Base-by-base conservation (phyloP, 768 basidiomycete species). In the Stropharia rugosoannulata region DNA sequence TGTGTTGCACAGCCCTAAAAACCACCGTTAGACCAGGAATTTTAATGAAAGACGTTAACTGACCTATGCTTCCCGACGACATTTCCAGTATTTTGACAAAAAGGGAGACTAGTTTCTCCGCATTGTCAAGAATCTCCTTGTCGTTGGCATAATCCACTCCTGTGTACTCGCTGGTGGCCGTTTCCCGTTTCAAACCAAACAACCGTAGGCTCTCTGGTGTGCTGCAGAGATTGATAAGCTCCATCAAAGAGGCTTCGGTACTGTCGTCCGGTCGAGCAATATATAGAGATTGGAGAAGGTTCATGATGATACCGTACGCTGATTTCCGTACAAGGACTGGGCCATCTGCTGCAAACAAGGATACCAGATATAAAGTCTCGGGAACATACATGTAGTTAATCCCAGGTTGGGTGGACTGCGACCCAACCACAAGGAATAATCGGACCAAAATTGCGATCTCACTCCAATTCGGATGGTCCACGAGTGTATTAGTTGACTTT, bases 381-480 rank as follows among this genome's bases (percentile, higher is more conserved):
- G 95, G 89, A 4, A 94, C 80, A 65, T 86, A 94, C 25, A 95
- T 75, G 61, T 92, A 89, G 49, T 82, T 84, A 58, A 87, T 84
- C 11, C 79, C 77, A 2, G 82, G 74, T 32, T 86, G 80, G 45
- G 80, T 81, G 0, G 84, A 79, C 45, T 86, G 83, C 58, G 90
- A 86, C 49, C 86, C 82, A 16, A 90, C 83, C 9, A 87, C 79
- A 10, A 91, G 79, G 40, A 82, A 77, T n/a, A 96, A 79, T 4
- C 93, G 86, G 38, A 89, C 77, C 37, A 95, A 75, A 1, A 87
- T 87, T 0, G 90, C 87, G 2, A 95, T 86, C 64, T 94, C 93
- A 54, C 79, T 82, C 89, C 90, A 93, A 58, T 86, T 84, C 2
- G 80, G 73, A 66, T 90, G 90, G 42, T 93, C 86, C 3, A 80